phyloP scores from a whole-genome alignment of 805 yeast species.

The Candida berthetii region DNA sequence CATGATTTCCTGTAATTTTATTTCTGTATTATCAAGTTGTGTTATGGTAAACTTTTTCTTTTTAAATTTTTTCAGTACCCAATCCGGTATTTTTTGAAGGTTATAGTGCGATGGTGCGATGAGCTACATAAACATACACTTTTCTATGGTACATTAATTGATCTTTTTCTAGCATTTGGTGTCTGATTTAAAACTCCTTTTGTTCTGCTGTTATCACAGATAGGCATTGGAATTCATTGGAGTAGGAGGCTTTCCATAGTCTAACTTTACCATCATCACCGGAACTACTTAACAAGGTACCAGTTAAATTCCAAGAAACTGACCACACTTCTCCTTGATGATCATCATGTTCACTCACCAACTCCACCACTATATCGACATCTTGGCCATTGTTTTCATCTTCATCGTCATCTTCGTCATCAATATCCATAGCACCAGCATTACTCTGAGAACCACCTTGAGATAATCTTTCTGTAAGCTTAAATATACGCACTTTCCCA shows the following conservation, averaged over 20 bases:
- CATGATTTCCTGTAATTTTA: constrained; percentile 43
- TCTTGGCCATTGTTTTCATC: constrained; percentile 17
- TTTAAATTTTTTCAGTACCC: not conserved
- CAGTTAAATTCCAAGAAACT: constrained; percentile 92
- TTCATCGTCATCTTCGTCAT: constrained; percentile 12
- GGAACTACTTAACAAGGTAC: constrained; percentile 85
- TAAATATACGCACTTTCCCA: constrained; percentile 84
- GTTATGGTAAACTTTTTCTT: too few relatives aligned
- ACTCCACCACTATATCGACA: constrained; percentile 39
- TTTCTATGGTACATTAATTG: not conserved
- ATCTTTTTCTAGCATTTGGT: not conserved
- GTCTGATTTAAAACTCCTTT: constrained; percentile 2
- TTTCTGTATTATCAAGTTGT: too few relatives aligned
- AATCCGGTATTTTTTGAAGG: not conserved
- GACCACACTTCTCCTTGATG: constrained; percentile 93
- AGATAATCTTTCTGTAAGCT: constrained; percentile 42
- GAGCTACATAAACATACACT: not conserved
- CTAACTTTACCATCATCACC: constrained; percentile 94
- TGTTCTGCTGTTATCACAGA: constrained; percentile 69
- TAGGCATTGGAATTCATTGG: constrained; percentile 86
- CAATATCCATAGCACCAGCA: constrained; percentile 8
- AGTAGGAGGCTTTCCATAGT: constrained; percentile 85
- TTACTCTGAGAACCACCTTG: constrained; percentile 1
- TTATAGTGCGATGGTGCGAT: not conserved
- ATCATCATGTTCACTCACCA: constrained; percentile 63